Evolutionary conservation across 345 rosid species (phyloP), one percentile per base, ranked within the genome.

Genomic region (Citrus unshiu): DNA sequence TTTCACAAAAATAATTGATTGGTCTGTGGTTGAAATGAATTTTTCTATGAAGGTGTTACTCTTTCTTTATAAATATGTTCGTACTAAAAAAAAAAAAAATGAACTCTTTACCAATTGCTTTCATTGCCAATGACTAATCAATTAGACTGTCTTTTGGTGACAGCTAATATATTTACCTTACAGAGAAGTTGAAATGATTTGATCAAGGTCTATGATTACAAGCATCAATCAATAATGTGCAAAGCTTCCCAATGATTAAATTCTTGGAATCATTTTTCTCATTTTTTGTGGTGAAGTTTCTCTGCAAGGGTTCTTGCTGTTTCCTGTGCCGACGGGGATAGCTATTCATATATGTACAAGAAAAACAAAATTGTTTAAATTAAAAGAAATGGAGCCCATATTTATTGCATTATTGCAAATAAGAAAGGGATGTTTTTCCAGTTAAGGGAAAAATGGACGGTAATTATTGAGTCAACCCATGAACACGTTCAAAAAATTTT

Each of bases 381-480:
- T 68, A 25, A 70, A 66, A 40, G 18, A 67, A 57, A 58, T 77
- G 85, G 80, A 71, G 56, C 78, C 78, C 73, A 64, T 29, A 77
- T 80, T 78, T 58, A 19, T 4, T 79, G 49, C 76, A 81, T 79
- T 72, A 73, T 84, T 73, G 77, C 37, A 9, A 56, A 32, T 0
- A 2, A 72, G 73, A 46, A 77, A 19, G 35, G 9, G 67, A 22
- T 27, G 21, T 16, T 54, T 58, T 30, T 35, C 24, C 12, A 37
- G 32, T 60, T 18, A 1, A 19, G 7, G 35, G 3, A 9, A 9
- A 3, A 9, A 6, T 54, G 18, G 51, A 46, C 5, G 34, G n/a
- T 19, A 54, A 19, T 8, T 51, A 7, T 71, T 68, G 32, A 64
- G 22, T 6, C 37, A 18, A 64, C 40, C 39, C 68, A 32, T 2